Evolutionary conservation across 345 rosid species (phyloP).

Genomic region (Abelmoschus esculentus): DNA sequence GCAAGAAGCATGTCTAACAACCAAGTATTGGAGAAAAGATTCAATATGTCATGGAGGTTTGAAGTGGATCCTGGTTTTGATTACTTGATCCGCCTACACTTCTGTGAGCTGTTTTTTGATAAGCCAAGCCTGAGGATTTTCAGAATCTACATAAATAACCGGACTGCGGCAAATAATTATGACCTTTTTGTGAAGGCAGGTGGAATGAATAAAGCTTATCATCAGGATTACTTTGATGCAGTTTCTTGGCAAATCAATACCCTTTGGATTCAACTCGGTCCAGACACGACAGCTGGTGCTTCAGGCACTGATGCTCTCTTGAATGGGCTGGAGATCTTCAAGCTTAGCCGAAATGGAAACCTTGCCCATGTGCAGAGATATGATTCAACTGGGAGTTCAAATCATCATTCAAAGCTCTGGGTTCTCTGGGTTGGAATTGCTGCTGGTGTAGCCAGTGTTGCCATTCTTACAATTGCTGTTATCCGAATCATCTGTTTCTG

Average conservation of each 20-base stretch:
- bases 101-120: constrained; percentile 70
- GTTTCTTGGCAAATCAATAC: constrained; percentile 45
- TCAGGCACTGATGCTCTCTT: constrained; percentile 83
- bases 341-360: constrained; percentile 63
- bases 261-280: constrained; percentile 86
- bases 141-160: constrained; percentile 72
- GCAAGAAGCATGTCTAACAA: constrained; percentile 74
- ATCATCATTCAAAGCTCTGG: constrained; percentile 26
- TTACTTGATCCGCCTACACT: constrained; percentile 72
- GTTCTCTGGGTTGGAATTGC: constrained; percentile 50
- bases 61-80: constrained; percentile 79
- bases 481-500: constrained; percentile 29
- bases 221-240: constrained; percentile 64
- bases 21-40: constrained; percentile 68
- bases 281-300: constrained; percentile 66
- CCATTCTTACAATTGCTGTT: constrained; percentile 26
- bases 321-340: constrained; percentile 85
- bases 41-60: constrained; percentile 91
- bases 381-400: constrained; percentile 29
- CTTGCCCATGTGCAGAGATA: constrained; percentile 54
- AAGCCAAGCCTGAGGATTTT: constrained; percentile 70
- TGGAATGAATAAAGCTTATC: constrained; percentile 67
- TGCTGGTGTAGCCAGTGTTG: constrained; percentile 41
- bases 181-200: constrained; percentile 55
- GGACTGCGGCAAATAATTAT: constrained; percentile 61